A percentile compares a stretch with the other conserved stretches of the same genome.
phyloP scores from a whole-genome alignment of 495 filamentous ascomycete species.

The Apodospora peruviana region DNA sequence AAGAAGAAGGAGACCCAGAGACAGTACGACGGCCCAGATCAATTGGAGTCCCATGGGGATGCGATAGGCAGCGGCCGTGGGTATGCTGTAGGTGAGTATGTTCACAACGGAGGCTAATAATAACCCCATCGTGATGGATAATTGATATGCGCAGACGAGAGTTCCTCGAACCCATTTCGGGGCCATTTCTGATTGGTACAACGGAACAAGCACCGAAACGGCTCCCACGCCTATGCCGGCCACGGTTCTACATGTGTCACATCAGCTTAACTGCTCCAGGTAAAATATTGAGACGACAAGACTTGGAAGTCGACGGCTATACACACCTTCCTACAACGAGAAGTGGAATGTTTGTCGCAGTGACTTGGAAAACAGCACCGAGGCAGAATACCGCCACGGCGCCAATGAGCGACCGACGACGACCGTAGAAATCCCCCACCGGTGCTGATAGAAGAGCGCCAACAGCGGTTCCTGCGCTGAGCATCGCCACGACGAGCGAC shows the following conservation, averaged over 20 bases:
- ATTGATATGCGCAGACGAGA: conserved; percentile 85
- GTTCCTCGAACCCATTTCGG: conserved; percentile 90
- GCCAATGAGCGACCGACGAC: conserved; percentile 68
- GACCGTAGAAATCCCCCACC: conserved; percentile 69
- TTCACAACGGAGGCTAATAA: conserved; percentile 79
- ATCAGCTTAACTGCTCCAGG: not conserved
- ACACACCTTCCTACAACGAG: conserved; percentile 53
- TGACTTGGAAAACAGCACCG: conserved; percentile 77
- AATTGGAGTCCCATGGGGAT: conserved; percentile 86
- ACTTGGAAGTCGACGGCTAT: not conserved
- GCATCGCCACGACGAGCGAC: conserved; percentile 76
- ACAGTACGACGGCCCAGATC: conserved; percentile 73
- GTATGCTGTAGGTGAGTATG: conserved; percentile 62
- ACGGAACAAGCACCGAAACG: conserved; percentile 72
- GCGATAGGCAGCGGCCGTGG: conserved; percentile 64
- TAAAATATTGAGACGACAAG: not conserved
- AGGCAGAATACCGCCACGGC: conserved; percentile 69
- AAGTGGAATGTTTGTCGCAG: conserved; percentile 56
- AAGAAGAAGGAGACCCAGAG: conserved; percentile 65
- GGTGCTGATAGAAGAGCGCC: conserved; percentile 70
- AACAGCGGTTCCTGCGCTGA: conserved; percentile 85
- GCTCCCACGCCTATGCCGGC: conserved; percentile 83
- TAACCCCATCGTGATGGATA: conserved; percentile 82
- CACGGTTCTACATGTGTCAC: conserved; percentile 43
- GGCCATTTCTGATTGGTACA: conserved; percentile 87